Percentiles rank a stretch among this genome's conserved stretches.
These are phyloP conservation scores for Claviceps pazoutovae DNA, from an alignment of 2,329 filamentous ascomycete species.

Conservation along the genomic window DNA sequence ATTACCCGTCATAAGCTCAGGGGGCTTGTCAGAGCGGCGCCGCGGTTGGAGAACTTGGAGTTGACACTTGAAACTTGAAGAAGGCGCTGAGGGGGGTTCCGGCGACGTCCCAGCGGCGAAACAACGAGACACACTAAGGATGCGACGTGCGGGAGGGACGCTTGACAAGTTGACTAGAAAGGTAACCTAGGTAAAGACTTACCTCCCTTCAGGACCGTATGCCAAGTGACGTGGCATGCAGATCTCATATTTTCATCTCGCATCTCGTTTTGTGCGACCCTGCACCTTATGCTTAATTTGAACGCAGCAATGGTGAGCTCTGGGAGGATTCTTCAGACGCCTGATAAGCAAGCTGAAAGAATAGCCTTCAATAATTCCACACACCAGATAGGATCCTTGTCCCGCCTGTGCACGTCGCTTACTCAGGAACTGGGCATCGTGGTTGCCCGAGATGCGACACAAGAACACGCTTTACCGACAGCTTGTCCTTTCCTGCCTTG, in stretches of 20 bases:
- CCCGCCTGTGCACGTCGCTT: too few species aligned
- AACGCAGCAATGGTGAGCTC: not conserved
- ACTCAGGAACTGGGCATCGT: not conserved
- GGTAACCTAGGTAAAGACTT: not conserved
- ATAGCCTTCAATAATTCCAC: not conserved
- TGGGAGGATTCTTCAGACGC: not conserved
- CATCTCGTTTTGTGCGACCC: not conserved
- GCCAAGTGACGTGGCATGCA: not conserved
- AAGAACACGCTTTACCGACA: not conserved
- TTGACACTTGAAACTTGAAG: not conserved
- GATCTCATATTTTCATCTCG: not conserved
- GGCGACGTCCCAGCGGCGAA: not conserved
- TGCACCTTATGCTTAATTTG: slow-evolving; percentile 2
- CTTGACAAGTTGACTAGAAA: not conserved
- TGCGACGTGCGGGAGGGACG: too few species aligned
- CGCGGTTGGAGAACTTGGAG: not conserved
- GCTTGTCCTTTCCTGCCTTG: too few species aligned
- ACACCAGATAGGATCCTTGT: too few species aligned
- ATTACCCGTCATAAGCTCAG: not conserved
- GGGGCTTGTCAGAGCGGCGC: not conserved
- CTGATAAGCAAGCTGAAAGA: not conserved
- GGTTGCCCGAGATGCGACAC: not conserved
- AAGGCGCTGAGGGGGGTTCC: not conserved
- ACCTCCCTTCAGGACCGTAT: not conserved
- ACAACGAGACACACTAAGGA: not conserved